Evolutionary conservation across 768 basidiomycete genomes (phyloP), one percentile per base, ranked within the genome.

Genomic region (Suillus ampliporus): DNA sequence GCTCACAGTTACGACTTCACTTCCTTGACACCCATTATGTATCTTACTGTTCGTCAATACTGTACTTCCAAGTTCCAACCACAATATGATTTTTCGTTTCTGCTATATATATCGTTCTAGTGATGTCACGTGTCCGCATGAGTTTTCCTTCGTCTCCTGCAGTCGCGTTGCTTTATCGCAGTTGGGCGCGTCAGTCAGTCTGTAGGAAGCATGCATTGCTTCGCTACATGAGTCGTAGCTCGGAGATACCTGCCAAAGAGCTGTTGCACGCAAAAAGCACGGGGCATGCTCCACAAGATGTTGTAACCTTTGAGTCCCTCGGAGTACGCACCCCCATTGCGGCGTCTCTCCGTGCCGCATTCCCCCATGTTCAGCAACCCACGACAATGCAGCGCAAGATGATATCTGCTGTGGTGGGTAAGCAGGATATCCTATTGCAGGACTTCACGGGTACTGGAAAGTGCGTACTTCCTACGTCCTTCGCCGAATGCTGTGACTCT

Each of bases 381-480:
- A 92, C 91, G 0, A 72, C 76, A 14, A 82, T 83, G 37, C 91
- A 93, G 70, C 76, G 72, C 47, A 76, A 77, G 57, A 83, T 92
- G 58, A 87, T 92, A 61, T 84, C 85, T 4, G 89, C 86, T 19
- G 79, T 91, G 10, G 63, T 88, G 35, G 70, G 71, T 21, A 82
- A 81, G 8, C 82, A 82, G 68, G 87, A 92, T 71, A 79, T 92
- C 19, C 74, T 92, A 15, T 67, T 93, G 58, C 87, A 84, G 65
- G 91, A 91, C 65, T 76, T 77, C 28, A 90, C 91, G n/a, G 91
- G 92, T 5, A 85, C 87, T 50, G 92, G 91, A 78, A 93, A 93
- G 91, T 92, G 71, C 63, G 89, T 79, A 44, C 56, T 19, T 51
- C 37, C 38, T 31, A 38, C 38, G 14, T 41, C 5, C 60, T 47